These are phyloP conservation scores for Coemansia sp. DNA, from an alignment of 192 early-diverging fungal genomes.

Conservation along the genomic window DNA sequence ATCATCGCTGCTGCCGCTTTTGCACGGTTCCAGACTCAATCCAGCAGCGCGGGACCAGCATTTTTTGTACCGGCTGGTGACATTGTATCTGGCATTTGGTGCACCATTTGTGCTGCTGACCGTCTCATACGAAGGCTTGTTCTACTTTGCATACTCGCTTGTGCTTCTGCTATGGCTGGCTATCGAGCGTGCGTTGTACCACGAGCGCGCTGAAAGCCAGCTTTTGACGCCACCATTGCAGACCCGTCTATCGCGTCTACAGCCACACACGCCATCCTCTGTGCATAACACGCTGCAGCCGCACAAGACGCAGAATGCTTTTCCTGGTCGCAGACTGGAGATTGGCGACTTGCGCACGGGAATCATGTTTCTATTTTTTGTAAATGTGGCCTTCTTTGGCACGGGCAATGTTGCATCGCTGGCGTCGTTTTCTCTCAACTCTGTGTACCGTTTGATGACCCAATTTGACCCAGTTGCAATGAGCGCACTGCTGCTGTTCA, in stretches of 20 bases:
- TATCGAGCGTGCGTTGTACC: slow-evolving; percentile 63
- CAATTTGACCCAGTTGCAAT: slow-evolving; percentile 90
- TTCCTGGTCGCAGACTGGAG: slow-evolving; percentile 43
- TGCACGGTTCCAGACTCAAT: slow-evolving; percentile 49
- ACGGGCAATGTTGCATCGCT: slow-evolving; percentile 93
- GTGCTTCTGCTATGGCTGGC: slow-evolving; percentile 75
- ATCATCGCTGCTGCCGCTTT: slow-evolving; percentile 41
- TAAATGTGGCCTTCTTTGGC: slow-evolving; percentile 94
- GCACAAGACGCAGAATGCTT: neutral
- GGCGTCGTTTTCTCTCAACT: slow-evolving; percentile 79
- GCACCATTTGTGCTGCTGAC: slow-evolving; percentile 84
- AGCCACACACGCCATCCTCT: slow-evolving; percentile 1
- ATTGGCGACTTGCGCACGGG: slow-evolving; percentile 62
- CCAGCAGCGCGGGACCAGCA: slow-evolving; percentile 59
- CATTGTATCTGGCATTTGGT: slow-evolving; percentile 84
- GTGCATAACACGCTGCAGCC: neutral
- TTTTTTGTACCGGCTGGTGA: slow-evolving; percentile 73
- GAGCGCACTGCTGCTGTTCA: slow-evolving; percentile 78
- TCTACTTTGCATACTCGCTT: slow-evolving; percentile 79
- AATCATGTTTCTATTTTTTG: slow-evolving; percentile 83
- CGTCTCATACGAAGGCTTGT: slow-evolving; percentile 86
- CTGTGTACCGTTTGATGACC: slow-evolving; percentile 87
- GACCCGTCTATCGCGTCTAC: slow-evolving; percentile 35
- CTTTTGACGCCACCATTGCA: slow-evolving; percentile 32
- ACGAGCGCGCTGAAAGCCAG: slow-evolving; percentile 41